phyloP scores from a whole-genome alignment of 805 yeast genomes.

The Sugiyamaella smithiae region DNA sequence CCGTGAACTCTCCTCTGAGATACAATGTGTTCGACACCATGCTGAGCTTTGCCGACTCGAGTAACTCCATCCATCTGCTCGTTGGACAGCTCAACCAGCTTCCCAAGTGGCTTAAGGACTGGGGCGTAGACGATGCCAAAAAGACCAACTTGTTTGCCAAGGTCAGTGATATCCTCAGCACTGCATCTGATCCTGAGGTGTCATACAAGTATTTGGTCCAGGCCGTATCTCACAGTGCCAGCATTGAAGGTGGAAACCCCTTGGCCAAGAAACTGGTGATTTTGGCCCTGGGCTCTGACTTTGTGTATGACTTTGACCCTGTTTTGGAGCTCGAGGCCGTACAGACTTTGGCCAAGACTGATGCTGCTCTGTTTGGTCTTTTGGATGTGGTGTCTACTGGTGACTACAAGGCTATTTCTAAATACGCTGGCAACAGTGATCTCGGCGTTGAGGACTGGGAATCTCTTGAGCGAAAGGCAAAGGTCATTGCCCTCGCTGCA shows the following conservation, averaged over 20 bases:
- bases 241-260: not conserved
- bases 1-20: constrained; percentile 29
- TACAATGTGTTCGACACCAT: constrained; percentile 34
- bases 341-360: constrained; percentile 22
- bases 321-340: constrained; percentile 33
- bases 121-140: constrained; percentile 32
- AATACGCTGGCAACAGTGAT: constrained; percentile 13
- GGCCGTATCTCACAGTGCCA: constrained; percentile 17
- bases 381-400: constrained; percentile 33
- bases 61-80: constrained; percentile 34
- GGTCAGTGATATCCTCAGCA: constrained; percentile 27
- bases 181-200: constrained; percentile 17
- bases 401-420: constrained; percentile 26
- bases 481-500: constrained; percentile 30
- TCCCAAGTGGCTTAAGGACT: constrained; percentile 37
- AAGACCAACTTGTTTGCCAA: constrained; percentile 29
- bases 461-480: constrained; percentile 27
- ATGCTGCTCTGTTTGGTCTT: constrained; percentile 27
- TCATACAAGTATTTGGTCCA: constrained; percentile 26
- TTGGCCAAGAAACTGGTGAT: constrained; percentile 27
- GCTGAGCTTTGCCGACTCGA: constrained; percentile 33
- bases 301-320: constrained; percentile 31
- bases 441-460: constrained; percentile 16
- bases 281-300: constrained; percentile 26
- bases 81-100: constrained; percentile 38